Base-by-base conservation (phyloP, 208 protist species). In the Endotrypanum monterogeii region DNA sequence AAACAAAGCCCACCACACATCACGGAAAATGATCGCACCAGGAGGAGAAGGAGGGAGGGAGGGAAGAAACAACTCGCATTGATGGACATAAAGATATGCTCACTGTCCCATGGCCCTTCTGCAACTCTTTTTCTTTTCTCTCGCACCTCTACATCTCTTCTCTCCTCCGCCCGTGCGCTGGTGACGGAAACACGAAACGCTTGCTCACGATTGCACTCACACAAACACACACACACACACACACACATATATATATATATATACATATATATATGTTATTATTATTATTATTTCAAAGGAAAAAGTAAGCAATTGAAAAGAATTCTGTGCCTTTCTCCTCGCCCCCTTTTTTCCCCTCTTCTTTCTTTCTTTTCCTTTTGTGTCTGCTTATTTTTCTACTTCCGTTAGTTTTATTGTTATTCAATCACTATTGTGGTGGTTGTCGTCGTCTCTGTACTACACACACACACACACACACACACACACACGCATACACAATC, bases 101-200 rank as follows among this genome's bases (percentile, higher is more conserved):
- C 8, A 28, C 11, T 67, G 37, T 14, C 39, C n/a, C 25, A 18
- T 68, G 37, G 20, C n/a, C 41, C 32, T 50, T 41, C 32, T 41
- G 23, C 51, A 23, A n/a, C 39, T 48, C 44, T 61, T 12, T 50
- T 3, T 67, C 37, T 67, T 1, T 67, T 58, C 9, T 58, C 28
- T 32, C 9, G 44, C 41, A 9, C 7, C 54, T 52, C 5, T 2
- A 52, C 50, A n/a, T 23, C 46, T 66, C 44, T 67, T 39, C 35
- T 67, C 37, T 57, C 67, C 50, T 74, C 32, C 54, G 23, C 30
- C 18, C 69, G 16, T 74, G 30, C 35, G 39, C 30, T 74, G 32
- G 20, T 25, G 44, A 48, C 8, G 44, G 44, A 48, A 48, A 48
- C 44, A 48, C 44, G 44, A 48, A 48, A 48, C 44, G 44, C 12